phyloP scores from a whole-genome alignment of 306 rosid species.

The Cucurbita argyrosperma region DNA sequence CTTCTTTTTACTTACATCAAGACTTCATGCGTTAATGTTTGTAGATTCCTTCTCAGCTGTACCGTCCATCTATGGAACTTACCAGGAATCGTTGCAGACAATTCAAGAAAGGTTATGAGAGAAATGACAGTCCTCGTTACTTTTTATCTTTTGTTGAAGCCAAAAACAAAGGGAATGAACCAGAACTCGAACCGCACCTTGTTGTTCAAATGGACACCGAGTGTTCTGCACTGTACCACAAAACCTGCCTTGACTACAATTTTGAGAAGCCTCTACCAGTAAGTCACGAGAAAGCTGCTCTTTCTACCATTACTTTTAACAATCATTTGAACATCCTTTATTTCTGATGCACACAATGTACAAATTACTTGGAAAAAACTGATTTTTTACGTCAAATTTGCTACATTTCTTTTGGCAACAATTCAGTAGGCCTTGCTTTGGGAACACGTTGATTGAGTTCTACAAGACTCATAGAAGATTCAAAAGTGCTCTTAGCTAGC shows the following conservation, averaged over 20 bases:
- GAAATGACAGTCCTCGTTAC: conserved; percentile 54
- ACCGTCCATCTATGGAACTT: conserved; percentile 57
- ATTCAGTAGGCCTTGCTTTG: background rate
- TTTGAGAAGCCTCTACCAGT: conserved; percentile 63
- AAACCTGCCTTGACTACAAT: conserved; percentile 68
- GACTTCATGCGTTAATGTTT: background rate
- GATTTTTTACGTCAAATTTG: background rate
- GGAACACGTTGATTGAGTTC: background rate
- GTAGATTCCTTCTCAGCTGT: conserved; percentile 50
- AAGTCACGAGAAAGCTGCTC: conserved; percentile 8
- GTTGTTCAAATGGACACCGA: conserved; percentile 96
- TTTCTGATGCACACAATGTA: background rate
- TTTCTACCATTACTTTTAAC: background rate
- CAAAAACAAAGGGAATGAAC: conserved; percentile 23
- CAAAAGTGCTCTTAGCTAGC: background rate
- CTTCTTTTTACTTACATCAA: background rate
- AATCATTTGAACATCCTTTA: background rate
- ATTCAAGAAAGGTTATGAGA: conserved; percentile 55
- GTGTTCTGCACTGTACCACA: conserved; percentile 55
- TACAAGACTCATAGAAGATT: background rate
- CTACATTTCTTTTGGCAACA: background rate
- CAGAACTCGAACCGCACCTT: conserved; percentile 35
- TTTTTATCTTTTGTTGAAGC: conserved; percentile 40
- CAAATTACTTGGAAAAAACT: background rate
- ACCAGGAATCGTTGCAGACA: conserved; percentile 45